Conservation (phyloP, 345 rosid species). For the Brassica carinata region DNA sequence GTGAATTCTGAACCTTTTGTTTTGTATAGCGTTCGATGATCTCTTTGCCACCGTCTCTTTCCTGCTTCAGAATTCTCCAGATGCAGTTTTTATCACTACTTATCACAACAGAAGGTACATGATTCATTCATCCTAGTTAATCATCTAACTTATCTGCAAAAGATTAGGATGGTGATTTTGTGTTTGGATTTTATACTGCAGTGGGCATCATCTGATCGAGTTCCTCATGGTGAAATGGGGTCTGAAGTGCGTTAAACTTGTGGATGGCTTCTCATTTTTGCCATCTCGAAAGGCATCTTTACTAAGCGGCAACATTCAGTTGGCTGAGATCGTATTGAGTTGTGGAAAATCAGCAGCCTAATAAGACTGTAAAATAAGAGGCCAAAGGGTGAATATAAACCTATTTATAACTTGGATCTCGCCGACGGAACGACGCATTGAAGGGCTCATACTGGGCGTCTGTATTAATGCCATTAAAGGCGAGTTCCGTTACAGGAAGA, state of each 20-base stretch:
- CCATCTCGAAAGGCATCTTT: conserved; percentile 67
- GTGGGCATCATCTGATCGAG: conserved; percentile 92
- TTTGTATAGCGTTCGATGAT: conserved; percentile 72
- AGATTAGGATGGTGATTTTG: background rate
- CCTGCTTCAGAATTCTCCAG: conserved; percentile 73
- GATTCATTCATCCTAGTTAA: background rate
- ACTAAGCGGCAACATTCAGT: conserved; percentile 28
- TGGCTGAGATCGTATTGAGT: background rate
- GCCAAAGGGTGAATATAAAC: no score
- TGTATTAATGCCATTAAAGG: no score
- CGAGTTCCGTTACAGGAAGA: no score
- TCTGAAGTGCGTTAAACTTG: conserved; percentile 69
- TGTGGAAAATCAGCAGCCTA: conserved; percentile 24
- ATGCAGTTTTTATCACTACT: conserved; percentile 77
- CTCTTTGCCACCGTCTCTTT: conserved; percentile 80
- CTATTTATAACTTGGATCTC: no score
- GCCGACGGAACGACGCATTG: no score
- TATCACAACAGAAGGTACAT: conserved; percentile 89
- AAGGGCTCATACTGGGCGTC: no score
- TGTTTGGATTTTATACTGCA: conserved; percentile 29
- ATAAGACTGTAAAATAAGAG: background rate
- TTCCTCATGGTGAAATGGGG: conserved; percentile 92
- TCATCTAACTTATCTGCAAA: background rate
- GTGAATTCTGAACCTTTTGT: background rate
- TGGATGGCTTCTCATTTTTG: conserved; percentile 81